A percentile compares a stretch with the other conserved stretches of the same genome.
phyloP scores from a whole-genome alignment of 805 yeast genomes.

The Candida chauliodis region DNA sequence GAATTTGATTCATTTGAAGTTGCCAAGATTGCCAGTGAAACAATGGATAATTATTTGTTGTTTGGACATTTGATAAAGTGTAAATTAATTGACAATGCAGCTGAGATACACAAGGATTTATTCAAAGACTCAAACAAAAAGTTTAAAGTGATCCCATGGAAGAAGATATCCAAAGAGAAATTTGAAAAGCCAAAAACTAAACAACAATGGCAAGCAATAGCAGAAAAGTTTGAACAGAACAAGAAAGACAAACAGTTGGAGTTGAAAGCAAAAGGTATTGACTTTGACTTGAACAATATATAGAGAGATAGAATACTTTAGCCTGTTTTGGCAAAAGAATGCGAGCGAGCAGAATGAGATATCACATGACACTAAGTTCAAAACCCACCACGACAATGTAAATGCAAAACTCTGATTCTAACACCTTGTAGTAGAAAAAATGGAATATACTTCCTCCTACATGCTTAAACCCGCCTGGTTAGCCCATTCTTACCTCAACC shows the following conservation, averaged over 20 bases:
- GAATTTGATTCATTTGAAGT: constrained; percentile 74
- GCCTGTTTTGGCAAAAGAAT: not conserved
- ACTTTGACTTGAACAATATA: constrained; percentile 34
- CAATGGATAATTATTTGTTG: constrained; percentile 91
- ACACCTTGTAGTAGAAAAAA: too few relatives aligned
- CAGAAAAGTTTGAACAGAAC: constrained; percentile 41
- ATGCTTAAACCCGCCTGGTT: too few relatives aligned
- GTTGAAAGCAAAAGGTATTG: constrained; percentile 57
- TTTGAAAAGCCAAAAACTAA: constrained; percentile 57
- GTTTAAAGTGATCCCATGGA: constrained; percentile 60
- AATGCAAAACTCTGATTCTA: too few relatives aligned
- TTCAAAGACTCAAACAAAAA: constrained; percentile 55
- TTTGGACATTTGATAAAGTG: constrained; percentile 81
- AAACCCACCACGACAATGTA: too few relatives aligned
- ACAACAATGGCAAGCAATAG: constrained; percentile 54
- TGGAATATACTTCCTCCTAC: too few relatives aligned
- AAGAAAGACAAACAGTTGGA: constrained; percentile 44
- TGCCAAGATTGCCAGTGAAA: constrained; percentile 86
- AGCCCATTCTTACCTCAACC: too few relatives aligned
- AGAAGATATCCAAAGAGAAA: constrained; percentile 47
- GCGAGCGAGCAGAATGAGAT: constrained; percentile 1
- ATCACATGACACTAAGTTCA: not conserved
- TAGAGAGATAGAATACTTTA: constrained; percentile 4
- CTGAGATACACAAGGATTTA: constrained; percentile 50
- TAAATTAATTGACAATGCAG: constrained; percentile 42